Evolutionary conservation across 1,139 yeast species (phyloP).

Genomic region (Saccharomycopsis crataegensis): DNA sequence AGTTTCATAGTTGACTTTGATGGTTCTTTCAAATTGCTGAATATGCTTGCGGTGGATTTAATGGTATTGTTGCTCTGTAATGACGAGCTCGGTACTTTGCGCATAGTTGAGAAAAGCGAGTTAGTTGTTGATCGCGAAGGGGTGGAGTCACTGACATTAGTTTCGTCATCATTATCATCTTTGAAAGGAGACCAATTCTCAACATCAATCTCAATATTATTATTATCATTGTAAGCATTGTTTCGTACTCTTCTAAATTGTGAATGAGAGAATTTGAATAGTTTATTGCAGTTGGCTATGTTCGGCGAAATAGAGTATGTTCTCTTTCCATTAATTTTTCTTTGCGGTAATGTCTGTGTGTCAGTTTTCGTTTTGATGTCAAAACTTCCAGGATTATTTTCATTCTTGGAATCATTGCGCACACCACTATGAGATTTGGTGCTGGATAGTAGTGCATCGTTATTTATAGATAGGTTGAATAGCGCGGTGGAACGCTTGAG

Average conservation of each 20-base stretch:
- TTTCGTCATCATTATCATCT: constrained; percentile 19
- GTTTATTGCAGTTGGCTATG: constrained; percentile 6
- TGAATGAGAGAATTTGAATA: constrained; percentile 14
- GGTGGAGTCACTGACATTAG: constrained; percentile 23
- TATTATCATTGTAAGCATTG: constrained; percentile 15
- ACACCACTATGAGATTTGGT: neutral
- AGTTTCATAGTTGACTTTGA: constrained; percentile 18
- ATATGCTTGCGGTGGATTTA: neutral
- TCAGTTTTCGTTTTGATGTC: neutral
- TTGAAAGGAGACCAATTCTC: constrained; percentile 30
- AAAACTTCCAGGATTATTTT: neutral
- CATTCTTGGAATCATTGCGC: neutral
- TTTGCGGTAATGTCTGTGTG: neutral
- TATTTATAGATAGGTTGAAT: constrained; percentile 8
- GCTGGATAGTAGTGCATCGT: neutral
- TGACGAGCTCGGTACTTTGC: constrained; percentile 19
- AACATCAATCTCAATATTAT: constrained; percentile 24
- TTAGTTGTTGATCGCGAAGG: constrained; percentile 8
- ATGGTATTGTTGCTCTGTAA: constrained; percentile 11
- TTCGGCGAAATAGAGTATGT: constrained; percentile 12
- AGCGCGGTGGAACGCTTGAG: constrained; percentile 13
- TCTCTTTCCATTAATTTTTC: constrained; percentile 8
- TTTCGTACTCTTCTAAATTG: constrained; percentile 12
- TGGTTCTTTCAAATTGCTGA: constrained; percentile 17
- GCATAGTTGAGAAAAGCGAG: constrained; percentile 14